These are phyloP conservation scores for Coemansia sp. DNA, from an alignment of 192 early-diverging fungal genomes.

Conservation along the genomic window DNA sequence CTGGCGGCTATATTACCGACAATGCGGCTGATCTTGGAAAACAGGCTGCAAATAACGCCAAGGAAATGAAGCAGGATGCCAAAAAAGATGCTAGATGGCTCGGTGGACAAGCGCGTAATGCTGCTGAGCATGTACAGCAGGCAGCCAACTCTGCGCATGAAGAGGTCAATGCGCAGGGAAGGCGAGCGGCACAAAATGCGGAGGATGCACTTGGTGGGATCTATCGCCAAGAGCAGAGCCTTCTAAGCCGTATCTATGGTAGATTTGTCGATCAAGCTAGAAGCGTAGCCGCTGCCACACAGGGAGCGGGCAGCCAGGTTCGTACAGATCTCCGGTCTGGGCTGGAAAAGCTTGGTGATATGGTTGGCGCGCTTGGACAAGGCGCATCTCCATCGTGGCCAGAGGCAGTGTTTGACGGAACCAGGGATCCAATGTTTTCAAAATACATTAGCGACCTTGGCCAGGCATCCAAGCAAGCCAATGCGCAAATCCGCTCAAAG, in stretches of 20 bases:
- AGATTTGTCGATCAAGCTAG: conserved; percentile 4
- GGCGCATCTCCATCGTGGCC: conserved; percentile 37
- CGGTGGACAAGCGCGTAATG: conserved; percentile 8
- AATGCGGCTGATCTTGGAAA: conserved; percentile 20
- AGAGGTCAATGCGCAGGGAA: conserved; percentile 11
- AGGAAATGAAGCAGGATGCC: conserved; percentile 7
- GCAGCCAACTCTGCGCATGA: conserved; percentile 17
- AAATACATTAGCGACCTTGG: conserved; percentile 32
- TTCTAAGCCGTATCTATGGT: conserved; percentile 7
- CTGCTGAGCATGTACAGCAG: conserved; percentile 4
- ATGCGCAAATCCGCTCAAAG: conserved; percentile 24
- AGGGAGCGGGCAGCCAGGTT: conserved; percentile 31
- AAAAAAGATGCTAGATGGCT: conserved; percentile 11
- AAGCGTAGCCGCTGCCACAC: conserved; percentile 10
- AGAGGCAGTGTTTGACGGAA: conserved; percentile 32
- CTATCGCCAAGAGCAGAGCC: neutral
- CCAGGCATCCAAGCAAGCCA: conserved; percentile 27
- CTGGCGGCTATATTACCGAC: conserved; percentile 16
- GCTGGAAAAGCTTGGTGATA: conserved; percentile 31
- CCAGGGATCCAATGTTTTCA: conserved; percentile 21
- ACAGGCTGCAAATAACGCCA: conserved; percentile 12
- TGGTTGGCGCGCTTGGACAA: conserved; percentile 8
- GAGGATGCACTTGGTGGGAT: neutral
- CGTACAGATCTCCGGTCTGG: conserved; percentile 22
- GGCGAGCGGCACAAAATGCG: conserved; percentile 4